Base-by-base conservation (phyloP, 305 asterid species). In the Solanum hybrid region DNA sequence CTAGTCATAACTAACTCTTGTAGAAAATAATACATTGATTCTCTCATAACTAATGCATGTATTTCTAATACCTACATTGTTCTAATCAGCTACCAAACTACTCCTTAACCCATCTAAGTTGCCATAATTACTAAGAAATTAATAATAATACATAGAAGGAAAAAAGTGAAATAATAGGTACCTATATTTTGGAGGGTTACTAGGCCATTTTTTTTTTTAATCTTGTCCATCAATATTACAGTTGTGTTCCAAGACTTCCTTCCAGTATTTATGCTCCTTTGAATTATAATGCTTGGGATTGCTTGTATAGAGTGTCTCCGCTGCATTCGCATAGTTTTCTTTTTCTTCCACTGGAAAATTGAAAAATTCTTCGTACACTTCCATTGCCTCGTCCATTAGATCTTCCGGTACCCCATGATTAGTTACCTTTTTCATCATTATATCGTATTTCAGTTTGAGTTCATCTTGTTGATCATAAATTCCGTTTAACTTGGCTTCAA, bases 241-340 rank as follows among this genome's bases (percentile, higher is more conserved):
- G 31, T 84, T 89, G 88, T 90, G 92, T 15, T 89, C 86, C 31
- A 92, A 72, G 38, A 38, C 91, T 39, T 93, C 91, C 75, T 93
- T 91, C 93, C 92, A 93, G 34, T 57, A 92, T 78, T 90, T 92
- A 29, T 90, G 89, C n/a, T 89, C 90, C 73, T 91, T 91, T n/a
- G 37, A 39, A 37, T 41, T 90, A 79, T 93, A 87, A 38, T 36
- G 51, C 17, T 36, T 20, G 7, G 45, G 17, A 33, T 22, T 33
- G 14, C 29, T 20, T 7, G 45, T 89, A 89, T 31, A 79, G 7
- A 57, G 29, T 51, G 51, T 89, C 51, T 89, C 93, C 68, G 24
- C 70, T 57, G n/a, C 70, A 17, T 82, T 91, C 1, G 91, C 91
- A 90, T 89, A 90, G 29, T 61, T 90, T 27, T 89, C 89, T 88